Percentiles rank a stretch among this genome's conserved stretches.
Evolutionary conservation across 148 eudicot species (phyloP).

Genomic region (Rhododendron vialii): DNA sequence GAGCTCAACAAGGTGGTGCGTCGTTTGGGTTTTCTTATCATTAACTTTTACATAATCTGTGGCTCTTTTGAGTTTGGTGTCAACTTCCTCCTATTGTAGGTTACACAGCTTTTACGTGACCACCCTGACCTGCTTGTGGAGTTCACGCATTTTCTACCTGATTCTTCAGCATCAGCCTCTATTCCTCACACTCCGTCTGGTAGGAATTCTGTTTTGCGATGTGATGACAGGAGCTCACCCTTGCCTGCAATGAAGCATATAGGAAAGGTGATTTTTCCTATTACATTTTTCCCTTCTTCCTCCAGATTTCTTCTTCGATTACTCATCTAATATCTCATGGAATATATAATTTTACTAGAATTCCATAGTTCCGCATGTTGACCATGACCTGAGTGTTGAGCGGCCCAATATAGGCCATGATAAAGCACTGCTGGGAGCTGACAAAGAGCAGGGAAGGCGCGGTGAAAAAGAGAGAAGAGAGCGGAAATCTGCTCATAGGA

Average conservation of each 20-base stretch:
- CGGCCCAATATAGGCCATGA: constrained; percentile 25
- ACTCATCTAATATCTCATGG: not conserved
- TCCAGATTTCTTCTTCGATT: not conserved
- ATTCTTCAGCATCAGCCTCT: constrained; percentile 26
- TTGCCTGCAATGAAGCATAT: constrained; percentile 23
- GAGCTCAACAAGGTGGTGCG: too few species aligned
- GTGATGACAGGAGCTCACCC: constrained; percentile 30
- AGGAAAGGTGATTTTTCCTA: constrained; percentile 20
- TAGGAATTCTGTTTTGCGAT: constrained; percentile 22
- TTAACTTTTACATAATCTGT: not conserved
- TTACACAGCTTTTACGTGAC: constrained; percentile 47
- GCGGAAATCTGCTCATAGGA: not conserved
- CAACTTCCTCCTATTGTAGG: constrained; percentile 25
- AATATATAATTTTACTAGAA: constrained; percentile 27
- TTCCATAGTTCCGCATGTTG: constrained; percentile 23
- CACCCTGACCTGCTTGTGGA: constrained; percentile 15
- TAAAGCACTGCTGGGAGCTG: constrained; percentile 7
- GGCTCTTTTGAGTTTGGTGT: not conserved
- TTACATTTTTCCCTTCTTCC: too few species aligned
- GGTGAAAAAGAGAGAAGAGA: too few species aligned
- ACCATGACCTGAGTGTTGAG: constrained; percentile 21
- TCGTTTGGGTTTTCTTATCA: not conserved
- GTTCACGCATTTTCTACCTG: constrained; percentile 50
- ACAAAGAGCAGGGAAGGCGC: too few species aligned
- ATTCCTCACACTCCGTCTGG: constrained; percentile 20